Conservation (phyloP, 345 rosid species). For the Murraya paniculata region DNA sequence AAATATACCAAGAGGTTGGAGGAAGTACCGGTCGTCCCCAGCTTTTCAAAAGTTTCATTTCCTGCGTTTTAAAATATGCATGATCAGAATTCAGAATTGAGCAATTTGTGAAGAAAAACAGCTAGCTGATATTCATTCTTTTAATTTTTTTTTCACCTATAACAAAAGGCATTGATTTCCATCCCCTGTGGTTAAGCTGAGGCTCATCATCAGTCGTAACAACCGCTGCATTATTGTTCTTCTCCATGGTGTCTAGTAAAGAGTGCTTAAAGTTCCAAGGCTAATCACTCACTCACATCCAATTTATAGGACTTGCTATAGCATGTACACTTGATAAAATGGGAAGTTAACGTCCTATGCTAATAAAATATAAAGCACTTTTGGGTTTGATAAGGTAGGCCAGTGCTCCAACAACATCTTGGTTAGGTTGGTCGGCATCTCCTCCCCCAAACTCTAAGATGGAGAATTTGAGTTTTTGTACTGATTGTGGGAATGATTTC, state of each 20-base stretch:
- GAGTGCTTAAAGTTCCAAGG: neutral
- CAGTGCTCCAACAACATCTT: too few species aligned
- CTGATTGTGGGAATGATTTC: too few species aligned
- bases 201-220: conserved; percentile 28
- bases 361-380: too few species aligned
- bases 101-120: too few species aligned
- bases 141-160: conserved; percentile 38
- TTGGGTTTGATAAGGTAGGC: too few species aligned
- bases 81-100: neutral
- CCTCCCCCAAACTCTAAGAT: too few species aligned
- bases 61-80: conserved; percentile 28
- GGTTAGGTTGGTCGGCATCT: too few species aligned
- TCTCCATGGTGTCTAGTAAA: conserved; percentile 19
- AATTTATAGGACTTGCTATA: neutral
- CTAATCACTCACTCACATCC: neutral
- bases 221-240: neutral
- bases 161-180: conserved; percentile 74
- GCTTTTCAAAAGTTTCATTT: conserved; percentile 67
- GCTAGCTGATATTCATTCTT: neutral
- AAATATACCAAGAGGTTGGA: conserved; percentile 54
- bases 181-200: conserved; percentile 56
- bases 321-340: neutral
- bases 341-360: too few species aligned
- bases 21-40: conserved; percentile 60
- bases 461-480: too few species aligned